Evolutionary conservation across 192 early-diverging fungal genomes (phyloP).

Genomic region (Gryganskiella cystojenkinii): DNA sequence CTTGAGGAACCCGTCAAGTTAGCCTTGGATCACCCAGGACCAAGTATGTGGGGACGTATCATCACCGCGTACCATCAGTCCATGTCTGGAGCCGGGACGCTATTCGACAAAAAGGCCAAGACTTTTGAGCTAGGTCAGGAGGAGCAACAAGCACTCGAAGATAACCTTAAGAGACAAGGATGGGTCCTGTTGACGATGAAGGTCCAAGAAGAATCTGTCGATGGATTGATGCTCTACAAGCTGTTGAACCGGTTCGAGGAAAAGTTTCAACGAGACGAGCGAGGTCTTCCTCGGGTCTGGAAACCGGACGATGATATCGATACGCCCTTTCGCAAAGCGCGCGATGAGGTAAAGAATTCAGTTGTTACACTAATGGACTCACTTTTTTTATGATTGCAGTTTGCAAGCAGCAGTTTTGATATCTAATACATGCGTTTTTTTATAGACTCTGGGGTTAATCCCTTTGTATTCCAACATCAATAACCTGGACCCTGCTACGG

Average conservation of each 20-base stretch:
- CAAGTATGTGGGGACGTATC: conserved; percentile 79
- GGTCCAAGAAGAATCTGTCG: conserved; percentile 83
- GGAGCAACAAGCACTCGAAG: conserved; percentile 30
- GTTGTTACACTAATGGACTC: too few relatives aligned
- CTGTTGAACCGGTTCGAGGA: conserved; percentile 86
- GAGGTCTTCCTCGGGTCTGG: conserved; percentile 95
- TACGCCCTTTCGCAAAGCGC: conserved; percentile 76
- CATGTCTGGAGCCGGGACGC: conserved; percentile 57
- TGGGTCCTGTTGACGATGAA: conserved; percentile 79
- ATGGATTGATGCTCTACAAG: conserved; percentile 84
- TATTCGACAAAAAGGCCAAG: conserved; percentile 55
- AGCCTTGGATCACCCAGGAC: conserved; percentile 69
- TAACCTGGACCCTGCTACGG: conserved; percentile 22
- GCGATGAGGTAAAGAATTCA: conserved; percentile 72
- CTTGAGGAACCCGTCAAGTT: conserved; percentile 78
- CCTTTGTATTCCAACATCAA: conserved; percentile 30
- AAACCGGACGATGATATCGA: conserved; percentile 95
- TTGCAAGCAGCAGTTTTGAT: too few relatives aligned
- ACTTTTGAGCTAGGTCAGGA: conserved; percentile 31
- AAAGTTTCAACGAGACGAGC: conserved; percentile 90
- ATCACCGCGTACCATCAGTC: conserved; percentile 65
- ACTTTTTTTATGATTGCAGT: too few relatives aligned
- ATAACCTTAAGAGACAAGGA: conserved; percentile 66
- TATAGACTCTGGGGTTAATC: conserved; percentile 22
- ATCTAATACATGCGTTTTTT: too few relatives aligned